Evolutionary conservation across 176 grass and related monocot species (phyloP), one percentile per base, ranked within the genome.

Genomic region (Zizania latifolia): DNA sequence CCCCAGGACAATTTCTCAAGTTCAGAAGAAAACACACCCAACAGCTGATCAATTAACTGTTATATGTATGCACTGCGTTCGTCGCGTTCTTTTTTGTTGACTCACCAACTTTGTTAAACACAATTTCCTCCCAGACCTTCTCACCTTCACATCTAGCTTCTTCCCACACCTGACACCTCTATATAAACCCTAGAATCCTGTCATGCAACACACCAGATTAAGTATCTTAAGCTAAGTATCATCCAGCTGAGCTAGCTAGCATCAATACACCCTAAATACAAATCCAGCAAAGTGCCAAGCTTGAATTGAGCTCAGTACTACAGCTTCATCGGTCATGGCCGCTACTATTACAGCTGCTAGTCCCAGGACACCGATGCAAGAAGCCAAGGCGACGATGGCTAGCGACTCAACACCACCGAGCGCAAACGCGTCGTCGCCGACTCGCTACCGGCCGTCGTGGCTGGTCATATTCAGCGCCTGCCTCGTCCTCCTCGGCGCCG

Each of bases 401-500:
- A 53, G 17, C 35, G 35, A 56, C 12, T 62, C 60, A 30, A 46
- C 60, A 17, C 41, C 54, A 3, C 6, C 59, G 0, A 21, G 14
- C 7, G 0, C 12, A 19, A 63, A 6, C 9, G 16, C 83, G 21
- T 24, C 62, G 34, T 66, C 75, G 48, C 9, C 54, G 27, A 74
- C n/a, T n/a, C n/a, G 62, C 22, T 48, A 35, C 62, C 44, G 81
- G 27, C 72, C 65, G 9, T 73, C 82, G 58, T 57, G 43, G 32
- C 79, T 87, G 66, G 82, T 89, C 17, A 13, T 85, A 29, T 45
- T 88, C 21, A 88, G 90, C 53, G 75, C 64, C 14, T 48, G 63
- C 77, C 67, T 96, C 64, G 74, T 96, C 55, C 72, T 92, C 11
- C 13, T 89, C 41, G 92, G 92, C 68, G 85, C 77, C 40, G 78